phyloP scores from a whole-genome alignment of 805 yeast genomes.

The Lipomyces sp. region DNA sequence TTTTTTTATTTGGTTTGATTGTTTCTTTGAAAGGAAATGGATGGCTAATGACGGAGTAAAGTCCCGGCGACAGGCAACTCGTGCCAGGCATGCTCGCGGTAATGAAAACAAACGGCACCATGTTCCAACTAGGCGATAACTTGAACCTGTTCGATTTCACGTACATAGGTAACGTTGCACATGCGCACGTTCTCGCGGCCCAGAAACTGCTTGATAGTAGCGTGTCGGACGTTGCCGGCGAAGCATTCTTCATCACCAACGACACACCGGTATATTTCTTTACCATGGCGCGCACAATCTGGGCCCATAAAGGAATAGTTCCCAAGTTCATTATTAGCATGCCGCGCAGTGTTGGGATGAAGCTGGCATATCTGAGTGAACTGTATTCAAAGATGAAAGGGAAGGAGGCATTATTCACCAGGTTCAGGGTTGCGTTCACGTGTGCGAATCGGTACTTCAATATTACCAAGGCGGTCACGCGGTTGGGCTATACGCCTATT shows the following conservation, averaged over 20 bases:
- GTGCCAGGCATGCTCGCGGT: constrained; percentile 90
- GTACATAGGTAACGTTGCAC: constrained; percentile 97
- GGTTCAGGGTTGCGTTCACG: constrained; percentile 89
- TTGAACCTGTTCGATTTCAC: constrained; percentile 95
- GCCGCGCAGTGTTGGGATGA: constrained; percentile 74
- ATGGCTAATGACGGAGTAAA: background rate
- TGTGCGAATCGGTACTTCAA: constrained; percentile 95
- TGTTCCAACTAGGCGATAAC: constrained; percentile 93
- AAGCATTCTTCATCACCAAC: constrained; percentile 87
- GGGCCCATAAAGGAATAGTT: constrained; percentile 94
- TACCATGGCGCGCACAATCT: constrained; percentile 94
- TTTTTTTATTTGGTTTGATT: no score
- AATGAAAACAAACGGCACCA: constrained; percentile 81
- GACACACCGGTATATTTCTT: constrained; percentile 95
- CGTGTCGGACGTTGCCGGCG: constrained; percentile 68
- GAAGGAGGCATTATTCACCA: constrained; percentile 91
- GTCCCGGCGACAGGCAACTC: constrained; percentile 93
- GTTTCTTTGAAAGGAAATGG: background rate
- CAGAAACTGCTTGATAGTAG: constrained; percentile 58
- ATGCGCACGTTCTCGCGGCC: constrained; percentile 93
- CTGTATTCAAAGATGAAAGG: constrained; percentile 70
- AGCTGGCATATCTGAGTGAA: constrained; percentile 80
- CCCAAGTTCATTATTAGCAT: constrained; percentile 72
- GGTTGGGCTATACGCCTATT: constrained; percentile 79
- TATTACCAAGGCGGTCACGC: constrained; percentile 78